These are phyloP conservation scores for Phtheirospermum japonicum DNA, from an alignment of 257 asterid species.

Conservation along the genomic window DNA sequence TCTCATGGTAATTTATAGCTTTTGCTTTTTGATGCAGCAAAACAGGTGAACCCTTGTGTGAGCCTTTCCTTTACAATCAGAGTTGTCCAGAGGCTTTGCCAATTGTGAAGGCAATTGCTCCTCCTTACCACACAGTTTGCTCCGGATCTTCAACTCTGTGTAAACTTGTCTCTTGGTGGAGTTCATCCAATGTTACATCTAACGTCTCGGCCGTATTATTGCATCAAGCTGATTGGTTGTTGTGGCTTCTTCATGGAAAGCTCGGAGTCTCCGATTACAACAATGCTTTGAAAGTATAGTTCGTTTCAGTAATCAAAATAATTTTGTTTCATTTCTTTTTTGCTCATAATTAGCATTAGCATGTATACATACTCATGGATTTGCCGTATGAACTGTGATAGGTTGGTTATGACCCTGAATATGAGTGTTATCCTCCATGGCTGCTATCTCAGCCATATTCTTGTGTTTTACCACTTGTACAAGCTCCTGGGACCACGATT, in stretches of 20 bases:
- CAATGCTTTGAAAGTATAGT: constrained; percentile 4
- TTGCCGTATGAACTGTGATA: neutral
- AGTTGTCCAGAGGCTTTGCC: constrained; percentile 1
- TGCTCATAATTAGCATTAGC: neutral
- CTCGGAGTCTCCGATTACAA: constrained; percentile 4
- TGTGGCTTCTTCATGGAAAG: constrained; percentile 10
- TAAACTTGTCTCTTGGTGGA: constrained; percentile 9
- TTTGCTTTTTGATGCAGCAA: neutral
- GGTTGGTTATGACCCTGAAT: constrained; percentile 7
- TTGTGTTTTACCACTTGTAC: neutral
- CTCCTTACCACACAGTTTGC: constrained; percentile 2
- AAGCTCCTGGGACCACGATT: constrained; percentile 3
- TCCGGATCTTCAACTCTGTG: constrained; percentile 7
- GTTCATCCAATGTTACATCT: neutral
- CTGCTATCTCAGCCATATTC: constrained; percentile 9
- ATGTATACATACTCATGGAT: neutral
- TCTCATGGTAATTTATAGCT: neutral
- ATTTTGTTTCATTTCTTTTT: neutral
- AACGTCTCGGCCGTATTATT: neutral
- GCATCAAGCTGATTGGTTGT: constrained; percentile 9
- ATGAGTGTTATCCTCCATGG: neutral
- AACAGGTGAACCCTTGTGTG: constrained; percentile 3
- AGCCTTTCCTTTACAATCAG: neutral
- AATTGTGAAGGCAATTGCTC: constrained; percentile 5
- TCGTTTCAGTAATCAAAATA: neutral